A percentile compares a stretch with the other conserved stretches of the same genome.
phyloP scores from a whole-genome alignment of 345 rosid genomes.

The Hevea brasiliensis region DNA sequence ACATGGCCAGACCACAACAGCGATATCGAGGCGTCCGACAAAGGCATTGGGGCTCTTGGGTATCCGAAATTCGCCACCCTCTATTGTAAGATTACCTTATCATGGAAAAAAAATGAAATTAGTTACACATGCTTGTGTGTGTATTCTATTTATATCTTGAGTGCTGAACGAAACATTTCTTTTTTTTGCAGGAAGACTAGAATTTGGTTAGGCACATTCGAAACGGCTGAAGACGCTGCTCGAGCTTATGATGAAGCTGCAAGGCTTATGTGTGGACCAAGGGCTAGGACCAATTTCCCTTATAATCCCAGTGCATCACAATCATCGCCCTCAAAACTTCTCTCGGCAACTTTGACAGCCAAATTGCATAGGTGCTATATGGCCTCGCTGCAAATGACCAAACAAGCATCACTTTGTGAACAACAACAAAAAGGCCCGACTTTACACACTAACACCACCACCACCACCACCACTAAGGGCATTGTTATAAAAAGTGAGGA shows the following conservation, averaged over 20 bases:
- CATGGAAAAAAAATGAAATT: neutral
- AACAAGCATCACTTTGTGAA: constrained; percentile 42
- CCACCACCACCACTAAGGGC: constrained; percentile 7
- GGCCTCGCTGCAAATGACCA: constrained; percentile 89
- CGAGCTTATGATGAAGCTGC: constrained; percentile 97
- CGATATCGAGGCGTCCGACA: constrained; percentile 95
- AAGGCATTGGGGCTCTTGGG: constrained; percentile 99
- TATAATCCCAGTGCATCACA: constrained; percentile 67
- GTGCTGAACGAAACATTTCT: constrained; percentile 28
- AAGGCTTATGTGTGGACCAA: constrained; percentile 92
- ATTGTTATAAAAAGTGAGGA: constrained; percentile 30
- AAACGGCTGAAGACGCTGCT: constrained; percentile 96
- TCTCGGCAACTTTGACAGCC: constrained; percentile 86
- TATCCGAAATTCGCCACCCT: constrained; percentile 97
- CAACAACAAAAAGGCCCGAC: constrained; percentile 27
- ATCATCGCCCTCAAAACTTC: constrained; percentile 76
- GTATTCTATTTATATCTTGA: neutral
- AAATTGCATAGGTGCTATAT: constrained; percentile 89
- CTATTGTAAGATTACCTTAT: constrained; percentile 52
- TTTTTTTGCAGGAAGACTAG: constrained; percentile 73
- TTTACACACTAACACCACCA: neutral
- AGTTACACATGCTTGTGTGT: too few relatives aligned
- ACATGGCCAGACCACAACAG: constrained; percentile 94
- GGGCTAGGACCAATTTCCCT: constrained; percentile 93
- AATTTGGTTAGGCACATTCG: constrained; percentile 97